Evolutionary conservation across 768 basidiomycete genomes (phyloP), one percentile per base, ranked within the genome.

Genomic region (Hygrocybe punicea): DNA sequence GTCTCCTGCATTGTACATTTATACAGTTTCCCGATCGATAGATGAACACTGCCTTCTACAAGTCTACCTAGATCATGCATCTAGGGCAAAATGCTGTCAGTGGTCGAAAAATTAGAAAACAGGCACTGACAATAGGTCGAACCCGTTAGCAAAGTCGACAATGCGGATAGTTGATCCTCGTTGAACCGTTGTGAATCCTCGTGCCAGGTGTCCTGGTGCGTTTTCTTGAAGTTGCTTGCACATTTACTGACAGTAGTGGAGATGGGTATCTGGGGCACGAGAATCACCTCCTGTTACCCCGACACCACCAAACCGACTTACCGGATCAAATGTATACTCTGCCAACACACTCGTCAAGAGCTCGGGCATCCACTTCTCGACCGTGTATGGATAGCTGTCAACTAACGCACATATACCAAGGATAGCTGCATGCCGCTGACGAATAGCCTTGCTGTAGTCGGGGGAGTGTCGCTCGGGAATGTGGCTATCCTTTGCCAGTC

Each of bases 371-470:
- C 94, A 98, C 60, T 86, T 84, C 65, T 96, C 96, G 13, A 98
- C 88, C 2, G 93, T 94, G 72, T 97, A 97, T 0, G 96, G 96
- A 69, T 90, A 96, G 56, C 93, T 95, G 64, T 95, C 91, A 34
- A 98, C 84, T 33, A 98, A 76, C 5, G 96, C 92, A 61, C 91
- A 92, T 44, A 95, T 85, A n/a, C 96, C 96, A 48, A 98, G 79
- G 56, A 98, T 89, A 2, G 93, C 93, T 23, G 91, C 90, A 70
- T 97, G 93, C 21, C 91, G 82, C 66, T 87, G 83, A 24, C 91
- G 84, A 13, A 95, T 74, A 6, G 87, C 83, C 46, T 77, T 75
- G 57, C 82, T 85, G 69, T 94, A 95, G 63, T 77, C 60, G 53
- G 84, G 76, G 45, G 87, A 81, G 55, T 84, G 75, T 24, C 89